Percentiles rank a stretch among this genome's conserved stretches.
Evolutionary conservation across 352 stramenopile genomes (phyloP).

Genomic region (Globisporangium paroecandrum): DNA sequence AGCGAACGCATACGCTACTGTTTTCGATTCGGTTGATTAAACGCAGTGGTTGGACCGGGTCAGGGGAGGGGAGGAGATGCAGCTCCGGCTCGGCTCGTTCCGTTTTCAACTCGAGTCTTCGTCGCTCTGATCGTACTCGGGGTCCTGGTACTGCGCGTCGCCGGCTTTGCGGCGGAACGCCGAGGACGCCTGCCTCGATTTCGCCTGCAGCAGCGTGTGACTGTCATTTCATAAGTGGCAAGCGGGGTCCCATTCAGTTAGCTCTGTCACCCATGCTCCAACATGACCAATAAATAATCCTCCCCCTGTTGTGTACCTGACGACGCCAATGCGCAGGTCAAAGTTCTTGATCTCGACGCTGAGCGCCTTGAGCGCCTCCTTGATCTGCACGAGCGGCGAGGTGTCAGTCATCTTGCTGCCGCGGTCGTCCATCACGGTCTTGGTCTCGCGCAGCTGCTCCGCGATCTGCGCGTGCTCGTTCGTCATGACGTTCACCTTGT

Average conservation of each 20-base stretch:
- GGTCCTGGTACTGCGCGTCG: constrained; percentile 54
- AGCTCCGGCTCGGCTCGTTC: no score
- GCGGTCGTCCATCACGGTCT: constrained; percentile 73
- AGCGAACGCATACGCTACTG: no score
- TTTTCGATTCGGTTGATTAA: no score
- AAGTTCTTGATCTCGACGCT: constrained; percentile 77
- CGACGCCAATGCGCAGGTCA: constrained; percentile 77
- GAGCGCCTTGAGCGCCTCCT: constrained; percentile 77
- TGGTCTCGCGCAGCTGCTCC: constrained; percentile 74
- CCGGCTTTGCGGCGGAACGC: constrained; percentile 36
- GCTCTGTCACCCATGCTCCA: background rate
- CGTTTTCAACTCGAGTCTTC: constrained; percentile 62
- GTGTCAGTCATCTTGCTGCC: constrained; percentile 87
- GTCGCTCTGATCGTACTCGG: constrained; percentile 73
- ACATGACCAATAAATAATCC: background rate
- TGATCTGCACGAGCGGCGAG: constrained; percentile 80
- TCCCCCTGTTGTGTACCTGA: constrained; percentile 26
- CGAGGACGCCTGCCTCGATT: constrained; percentile 51
- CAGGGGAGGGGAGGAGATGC: no score
- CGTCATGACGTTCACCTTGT: constrained; percentile 77
- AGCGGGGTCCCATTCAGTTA: background rate
- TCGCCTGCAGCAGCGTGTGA: constrained; percentile 74
- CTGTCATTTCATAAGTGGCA: constrained; percentile 10
- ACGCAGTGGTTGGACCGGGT: no score
- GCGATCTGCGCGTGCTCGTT: constrained; percentile 67